Evolutionary conservation across 352 stramenopile species (phyloP).

Genomic region (Phytophthora idaei): DNA sequence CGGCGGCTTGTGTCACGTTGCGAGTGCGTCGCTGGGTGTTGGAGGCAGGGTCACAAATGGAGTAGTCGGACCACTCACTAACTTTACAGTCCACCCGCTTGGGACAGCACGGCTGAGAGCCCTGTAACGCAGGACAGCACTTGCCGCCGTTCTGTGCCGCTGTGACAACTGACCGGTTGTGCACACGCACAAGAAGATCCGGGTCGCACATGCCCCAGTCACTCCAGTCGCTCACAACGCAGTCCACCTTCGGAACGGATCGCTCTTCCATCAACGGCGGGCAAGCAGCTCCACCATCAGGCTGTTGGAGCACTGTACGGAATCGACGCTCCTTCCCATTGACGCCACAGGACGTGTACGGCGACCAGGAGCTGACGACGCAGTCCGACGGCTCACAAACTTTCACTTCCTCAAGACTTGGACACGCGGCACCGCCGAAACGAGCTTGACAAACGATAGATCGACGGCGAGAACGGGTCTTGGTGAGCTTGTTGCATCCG

Average conservation of each 20-base stretch:
- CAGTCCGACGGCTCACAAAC: constrained; percentile 51
- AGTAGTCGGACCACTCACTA: constrained; percentile 52
- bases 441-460: constrained; percentile 36
- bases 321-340: constrained; percentile 36
- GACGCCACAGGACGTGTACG: constrained; percentile 50
- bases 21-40: constrained; percentile 59
- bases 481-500: constrained; percentile 42
- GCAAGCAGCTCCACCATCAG: constrained; percentile 48
- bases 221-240: constrained; percentile 44
- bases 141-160: constrained; percentile 40
- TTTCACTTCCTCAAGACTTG: constrained; percentile 35
- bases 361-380: constrained; percentile 55
- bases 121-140: constrained; percentile 41
- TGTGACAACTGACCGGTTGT: constrained; percentile 38
- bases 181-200: constrained; percentile 23
- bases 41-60: constrained; percentile 45
- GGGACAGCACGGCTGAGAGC: constrained; percentile 42
- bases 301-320: constrained; percentile 42
- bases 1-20: constrained; percentile 35
- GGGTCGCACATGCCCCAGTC: constrained; percentile 42
- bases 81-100: constrained; percentile 58
- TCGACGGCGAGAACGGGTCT: constrained; percentile 45
- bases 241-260: constrained; percentile 49
- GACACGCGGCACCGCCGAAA: constrained; percentile 46
- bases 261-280: constrained; percentile 52